A percentile compares a stretch with the other conserved stretches of the same genome.
phyloP scores from a whole-genome alignment of 2,329 filamentous ascomycete species.

The Xylaria sp. region DNA sequence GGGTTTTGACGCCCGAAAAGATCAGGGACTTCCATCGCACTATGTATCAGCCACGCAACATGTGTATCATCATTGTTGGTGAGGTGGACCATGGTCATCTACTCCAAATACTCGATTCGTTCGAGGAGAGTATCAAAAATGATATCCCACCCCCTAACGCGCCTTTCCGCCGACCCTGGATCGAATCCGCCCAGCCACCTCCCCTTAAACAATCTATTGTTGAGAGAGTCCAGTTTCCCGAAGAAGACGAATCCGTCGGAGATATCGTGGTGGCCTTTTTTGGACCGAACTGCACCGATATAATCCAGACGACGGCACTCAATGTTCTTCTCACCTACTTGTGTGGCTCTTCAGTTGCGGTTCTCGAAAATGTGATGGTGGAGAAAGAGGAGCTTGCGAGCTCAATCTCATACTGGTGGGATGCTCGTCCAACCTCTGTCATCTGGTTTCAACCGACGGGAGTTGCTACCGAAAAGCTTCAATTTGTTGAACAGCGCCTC shows the following conservation, averaged over 20 bases:
- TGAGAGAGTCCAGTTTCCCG: slow-evolving; percentile 82
- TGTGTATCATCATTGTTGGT: slow-evolving; percentile 87
- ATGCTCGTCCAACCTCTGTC: slow-evolving; percentile 72
- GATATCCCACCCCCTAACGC: slow-evolving; percentile 70
- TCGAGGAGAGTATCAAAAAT: slow-evolving; percentile 80
- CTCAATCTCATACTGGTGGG: slow-evolving; percentile 72
- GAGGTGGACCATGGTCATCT: slow-evolving; percentile 81
- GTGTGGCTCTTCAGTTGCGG: slow-evolving; percentile 84
- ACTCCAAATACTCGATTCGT: slow-evolving; percentile 74
- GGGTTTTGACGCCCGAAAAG: slow-evolving; percentile 77
- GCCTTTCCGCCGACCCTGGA: slow-evolving; percentile 83
- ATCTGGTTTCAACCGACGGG: slow-evolving; percentile 83
- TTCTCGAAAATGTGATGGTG: slow-evolving; percentile 87
- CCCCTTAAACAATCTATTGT: slow-evolving; percentile 65
- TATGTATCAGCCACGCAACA: slow-evolving; percentile 97
- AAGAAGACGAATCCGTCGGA: slow-evolving; percentile 90
- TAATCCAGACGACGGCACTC: slow-evolving; percentile 63
- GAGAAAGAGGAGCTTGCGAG: slow-evolving; percentile 91
- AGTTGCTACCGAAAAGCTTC: slow-evolving; percentile 80
- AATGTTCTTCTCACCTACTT: slow-evolving; percentile 80
- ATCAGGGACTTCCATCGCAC: slow-evolving; percentile 92
- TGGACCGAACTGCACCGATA: slow-evolving; percentile 73
- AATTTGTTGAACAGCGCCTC: slow-evolving; percentile 76
- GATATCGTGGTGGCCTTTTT: slow-evolving; percentile 84
- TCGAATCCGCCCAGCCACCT: slow-evolving; percentile 76